Conservation (phyloP, 345 rosid genomes). For the Geranium rotundifolium region DNA sequence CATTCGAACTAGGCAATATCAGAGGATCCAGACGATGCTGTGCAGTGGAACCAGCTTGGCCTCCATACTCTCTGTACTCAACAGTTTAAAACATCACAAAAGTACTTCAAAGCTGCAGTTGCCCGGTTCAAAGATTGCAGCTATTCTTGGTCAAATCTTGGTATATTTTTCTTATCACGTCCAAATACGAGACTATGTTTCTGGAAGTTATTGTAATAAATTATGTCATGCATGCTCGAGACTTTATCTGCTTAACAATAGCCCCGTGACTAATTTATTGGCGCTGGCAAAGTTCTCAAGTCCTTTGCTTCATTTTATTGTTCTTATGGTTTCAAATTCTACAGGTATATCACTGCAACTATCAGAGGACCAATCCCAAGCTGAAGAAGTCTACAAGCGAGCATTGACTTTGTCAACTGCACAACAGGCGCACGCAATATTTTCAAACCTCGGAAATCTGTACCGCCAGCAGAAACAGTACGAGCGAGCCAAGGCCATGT, state of each 20-base stretch:
- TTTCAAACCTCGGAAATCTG: conserved; percentile 88
- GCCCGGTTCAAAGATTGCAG: conserved; percentile 51
- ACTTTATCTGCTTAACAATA: not conserved
- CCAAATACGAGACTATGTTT: not conserved
- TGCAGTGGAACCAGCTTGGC: conserved; percentile 94
- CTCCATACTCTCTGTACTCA: conserved; percentile 69
- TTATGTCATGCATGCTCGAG: not conserved
- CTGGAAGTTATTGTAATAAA: not conserved
- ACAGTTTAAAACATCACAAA: conserved; percentile 68
- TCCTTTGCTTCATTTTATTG: not conserved
- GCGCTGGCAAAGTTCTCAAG: no score
- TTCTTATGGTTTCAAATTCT: conserved; percentile 2
- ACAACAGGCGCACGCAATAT: conserved; percentile 57
- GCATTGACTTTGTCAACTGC: conserved; percentile 50
- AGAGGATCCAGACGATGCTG: conserved; percentile 86
- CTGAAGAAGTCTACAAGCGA: conserved; percentile 53
- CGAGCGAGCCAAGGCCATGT: conserved; percentile 83
- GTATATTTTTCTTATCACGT: conserved; percentile 14
- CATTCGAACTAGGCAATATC: conserved; percentile 42
- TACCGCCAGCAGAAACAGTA: conserved; percentile 68
- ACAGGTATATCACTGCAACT: conserved; percentile 74
- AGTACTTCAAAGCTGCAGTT: conserved; percentile 77
- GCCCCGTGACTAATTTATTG: not conserved
- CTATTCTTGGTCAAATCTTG: conserved; percentile 86
- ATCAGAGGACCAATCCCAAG: conserved; percentile 52